These are phyloP conservation scores for Daldinia childiae DNA, from an alignment of 495 filamentous ascomycete genomes.

Conservation along the genomic window DNA sequence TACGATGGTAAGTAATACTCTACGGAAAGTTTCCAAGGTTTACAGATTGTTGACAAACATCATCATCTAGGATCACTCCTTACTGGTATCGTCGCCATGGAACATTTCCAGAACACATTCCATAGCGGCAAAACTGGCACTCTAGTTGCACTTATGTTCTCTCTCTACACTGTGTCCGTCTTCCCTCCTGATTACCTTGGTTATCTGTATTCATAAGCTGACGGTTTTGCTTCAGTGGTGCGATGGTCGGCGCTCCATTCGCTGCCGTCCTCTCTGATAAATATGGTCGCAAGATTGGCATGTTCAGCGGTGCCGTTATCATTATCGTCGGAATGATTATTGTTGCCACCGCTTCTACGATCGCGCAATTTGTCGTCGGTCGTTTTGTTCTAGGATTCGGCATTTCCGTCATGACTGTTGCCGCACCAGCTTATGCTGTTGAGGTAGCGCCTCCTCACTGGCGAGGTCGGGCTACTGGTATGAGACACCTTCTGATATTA, in stretches of 20 bases:
- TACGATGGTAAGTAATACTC: slow-evolving; percentile 52
- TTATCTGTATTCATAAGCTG: not conserved
- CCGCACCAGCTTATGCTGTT: slow-evolving; percentile 58
- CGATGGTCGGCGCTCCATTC: slow-evolving; percentile 58
- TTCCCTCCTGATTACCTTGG: not conserved
- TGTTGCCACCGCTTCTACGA: slow-evolving; percentile 47
- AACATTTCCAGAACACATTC: slow-evolving; percentile 51
- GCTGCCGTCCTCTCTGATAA: slow-evolving; percentile 57
- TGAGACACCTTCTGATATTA: not conserved
- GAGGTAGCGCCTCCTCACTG: slow-evolving; percentile 61
- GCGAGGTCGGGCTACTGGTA: slow-evolving; percentile 58
- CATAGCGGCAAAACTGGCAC: slow-evolving; percentile 49
- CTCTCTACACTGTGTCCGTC: slow-evolving; percentile 59
- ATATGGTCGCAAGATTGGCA: slow-evolving; percentile 53
- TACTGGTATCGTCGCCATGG: slow-evolving; percentile 55
- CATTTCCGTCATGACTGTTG: slow-evolving; percentile 60
- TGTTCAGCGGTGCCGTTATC: slow-evolving; percentile 61
- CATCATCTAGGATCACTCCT: slow-evolving; percentile 52
- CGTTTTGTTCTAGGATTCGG: slow-evolving; percentile 64
- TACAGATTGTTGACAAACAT: slow-evolving; percentile 14
- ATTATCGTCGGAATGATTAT: slow-evolving; percentile 63
- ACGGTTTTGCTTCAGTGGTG: slow-evolving; percentile 46
- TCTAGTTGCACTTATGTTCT: slow-evolving; percentile 55
- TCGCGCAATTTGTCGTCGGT: slow-evolving; percentile 59
- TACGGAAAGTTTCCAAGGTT: not conserved